Evolutionary conservation across 208 protist genomes (phyloP), one percentile per base, ranked within the genome.

Genomic region (Trypanosoma lewisi): DNA sequence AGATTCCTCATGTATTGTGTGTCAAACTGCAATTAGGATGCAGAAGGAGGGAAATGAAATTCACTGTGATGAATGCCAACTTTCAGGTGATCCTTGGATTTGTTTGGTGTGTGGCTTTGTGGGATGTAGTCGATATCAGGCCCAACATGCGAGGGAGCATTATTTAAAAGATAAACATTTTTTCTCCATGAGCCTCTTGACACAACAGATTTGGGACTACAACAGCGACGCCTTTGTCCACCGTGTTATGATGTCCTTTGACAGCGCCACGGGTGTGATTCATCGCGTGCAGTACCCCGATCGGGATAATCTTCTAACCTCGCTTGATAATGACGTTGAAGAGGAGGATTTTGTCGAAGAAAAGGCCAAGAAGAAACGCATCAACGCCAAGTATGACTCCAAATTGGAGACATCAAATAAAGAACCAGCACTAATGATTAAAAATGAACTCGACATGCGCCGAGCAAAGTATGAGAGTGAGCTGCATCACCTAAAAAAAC

Each of bases 181-280:
- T 52, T 96, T 96, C 62, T 93, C 90, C 4, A 90, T 97, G 70
- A 92, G 91, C 59, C 71, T 97, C 33, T 72, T 86, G 4, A 96
- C 89, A 16, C 93, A 96, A 73, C 86, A 96, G 63, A 87, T 97
- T 23, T 97, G 93, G 91, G 93, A 97, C 72, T 97, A 97, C 63
- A 79, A 89, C 37, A 80, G 85, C 17, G 93, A 97, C 51, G 77
- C 61, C 41, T 97, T 96, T 72, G 87, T 94, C 56, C 92, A 97
- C 62, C 84, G 85, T 23, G 57, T 92, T 30, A 62, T 96, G 45
- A 71, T 95, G 17, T 16, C 78, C 17, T 52, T 90, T n/a, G 84
- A 93, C 59, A 67, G 50, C 23, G 63, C 64, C 48, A 82, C 83
- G 7, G 89, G 89, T 28, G 70, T 63, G 36, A 75, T 80, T 30